Conservation (phyloP, 2,329 filamentous ascomycete genomes). For the Achaetomium macrosporum region DNA sequence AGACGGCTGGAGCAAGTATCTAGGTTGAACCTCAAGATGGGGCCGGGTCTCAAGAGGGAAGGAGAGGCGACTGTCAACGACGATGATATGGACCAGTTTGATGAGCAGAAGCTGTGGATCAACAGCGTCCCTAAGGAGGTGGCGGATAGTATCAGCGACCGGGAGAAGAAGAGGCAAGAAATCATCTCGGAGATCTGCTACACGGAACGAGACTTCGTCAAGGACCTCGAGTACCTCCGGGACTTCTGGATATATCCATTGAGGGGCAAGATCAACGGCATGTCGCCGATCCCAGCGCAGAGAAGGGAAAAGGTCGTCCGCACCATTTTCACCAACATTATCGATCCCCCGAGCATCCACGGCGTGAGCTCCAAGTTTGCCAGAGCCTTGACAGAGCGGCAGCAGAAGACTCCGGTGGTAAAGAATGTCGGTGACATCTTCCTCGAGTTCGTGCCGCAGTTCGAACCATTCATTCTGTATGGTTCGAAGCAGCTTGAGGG, state of each 20-base stretch:
- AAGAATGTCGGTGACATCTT: constrained; percentile 91
- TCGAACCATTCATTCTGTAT: constrained; percentile 94
- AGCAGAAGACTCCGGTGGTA: constrained; percentile 87
- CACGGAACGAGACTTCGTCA: constrained; percentile 97
- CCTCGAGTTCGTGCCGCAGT: constrained; percentile 82
- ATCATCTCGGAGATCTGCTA: constrained; percentile 99
- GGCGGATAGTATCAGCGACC: constrained; percentile 80
- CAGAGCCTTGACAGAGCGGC: constrained; percentile 78
- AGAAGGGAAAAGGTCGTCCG: constrained; percentile 86
- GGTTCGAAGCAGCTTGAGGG: constrained; percentile 93
- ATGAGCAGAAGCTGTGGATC: constrained; percentile 98
- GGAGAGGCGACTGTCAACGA: constrained; percentile 58
- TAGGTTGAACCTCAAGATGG: constrained; percentile 85
- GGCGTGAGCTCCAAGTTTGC: constrained; percentile 85
- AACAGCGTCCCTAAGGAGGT: constrained; percentile 96
- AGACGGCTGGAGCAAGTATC: constrained; percentile 91
- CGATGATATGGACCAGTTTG: constrained; percentile 74
- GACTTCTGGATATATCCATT: constrained; percentile 98
- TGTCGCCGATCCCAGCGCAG: constrained; percentile 82
- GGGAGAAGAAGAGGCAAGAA: constrained; percentile 95
- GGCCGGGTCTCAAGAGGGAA: constrained; percentile 72
- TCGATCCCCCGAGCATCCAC: constrained; percentile 76
- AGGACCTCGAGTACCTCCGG: constrained; percentile 92
- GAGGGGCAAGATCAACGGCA: constrained; percentile 52
- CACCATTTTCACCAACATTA: constrained; percentile 91